phyloP scores from a whole-genome alignment of 192 early-diverging fungal genomes.

The Umbelopsis sp. region DNA sequence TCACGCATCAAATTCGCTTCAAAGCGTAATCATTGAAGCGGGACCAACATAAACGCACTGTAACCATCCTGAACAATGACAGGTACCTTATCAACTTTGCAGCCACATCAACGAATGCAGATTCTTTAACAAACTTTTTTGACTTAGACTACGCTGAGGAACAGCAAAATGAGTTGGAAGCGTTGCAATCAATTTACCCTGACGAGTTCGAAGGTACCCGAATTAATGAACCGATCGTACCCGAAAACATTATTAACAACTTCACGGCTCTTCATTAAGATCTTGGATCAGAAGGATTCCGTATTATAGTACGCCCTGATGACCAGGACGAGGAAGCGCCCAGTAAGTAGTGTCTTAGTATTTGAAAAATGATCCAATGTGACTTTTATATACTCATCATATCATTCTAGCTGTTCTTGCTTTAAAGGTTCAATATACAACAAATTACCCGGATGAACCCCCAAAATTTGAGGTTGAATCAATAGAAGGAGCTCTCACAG shows the following conservation, averaged over 20 bases:
- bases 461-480: slow-evolving; percentile 65
- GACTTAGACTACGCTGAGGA: slow-evolving; percentile 73
- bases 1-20: not conserved
- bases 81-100: not conserved
- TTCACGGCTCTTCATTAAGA: slow-evolving; percentile 15
- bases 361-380: not conserved
- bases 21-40: too few species aligned
- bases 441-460: slow-evolving; percentile 72
- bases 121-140: not conserved
- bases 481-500: slow-evolving; percentile 47
- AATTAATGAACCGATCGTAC: not conserved
- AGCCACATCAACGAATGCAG: too few species aligned
- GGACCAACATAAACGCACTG: not conserved
- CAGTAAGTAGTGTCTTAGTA: slow-evolving; percentile 40
- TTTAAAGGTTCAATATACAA: slow-evolving; percentile 67
- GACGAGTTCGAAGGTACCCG: slow-evolving; percentile 69
- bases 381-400: not conserved
- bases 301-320: slow-evolving; percentile 60
- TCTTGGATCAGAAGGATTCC: slow-evolving; percentile 53
- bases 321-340: slow-evolving; percentile 64
- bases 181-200: slow-evolving; percentile 81
- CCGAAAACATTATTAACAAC: slow-evolving; percentile 4
- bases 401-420: slow-evolving; percentile 43
- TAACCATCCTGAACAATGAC: slow-evolving; percentile 4
- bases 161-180: slow-evolving; percentile 79